These are phyloP conservation scores for Penicillium olsonii DNA, from an alignment of 2,329 filamentous ascomycete species.

Conservation along the genomic window DNA sequence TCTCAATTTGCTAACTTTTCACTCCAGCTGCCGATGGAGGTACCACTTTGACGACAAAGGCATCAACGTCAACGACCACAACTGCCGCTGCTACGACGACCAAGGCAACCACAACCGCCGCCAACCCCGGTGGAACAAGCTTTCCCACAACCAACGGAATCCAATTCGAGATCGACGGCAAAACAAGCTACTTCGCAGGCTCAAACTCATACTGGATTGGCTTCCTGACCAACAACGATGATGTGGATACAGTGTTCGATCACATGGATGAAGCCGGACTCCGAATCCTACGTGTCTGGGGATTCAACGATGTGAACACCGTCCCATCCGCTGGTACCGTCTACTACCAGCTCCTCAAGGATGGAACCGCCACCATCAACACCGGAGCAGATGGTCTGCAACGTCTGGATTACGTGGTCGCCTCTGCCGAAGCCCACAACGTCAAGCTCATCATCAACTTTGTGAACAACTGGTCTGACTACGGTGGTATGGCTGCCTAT, in stretches of 20 bases:
- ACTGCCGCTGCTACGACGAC: slow-evolving; percentile 8
- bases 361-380: slow-evolving; percentile 57
- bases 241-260: slow-evolving; percentile 48
- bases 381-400: slow-evolving; percentile 63
- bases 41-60: not conserved
- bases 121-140: not conserved
- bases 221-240: slow-evolving; percentile 51
- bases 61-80: slow-evolving; percentile 6
- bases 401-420: slow-evolving; percentile 65
- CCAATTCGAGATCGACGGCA: slow-evolving; percentile 43
- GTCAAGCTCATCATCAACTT: slow-evolving; percentile 61
- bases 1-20: not conserved
- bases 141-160: slow-evolving; percentile 29
- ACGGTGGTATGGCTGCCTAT: slow-evolving; percentile 65
- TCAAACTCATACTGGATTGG: slow-evolving; percentile 57
- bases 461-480: slow-evolving; percentile 71
- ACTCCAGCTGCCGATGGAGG: not conserved
- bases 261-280: slow-evolving; percentile 42
- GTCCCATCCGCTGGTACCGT: slow-evolving; percentile 46
- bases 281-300: slow-evolving; percentile 56
- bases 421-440: slow-evolving; percentile 58
- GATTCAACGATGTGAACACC: slow-evolving; percentile 53
- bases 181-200: slow-evolving; percentile 48
- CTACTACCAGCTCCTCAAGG: slow-evolving; percentile 45
- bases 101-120: slow-evolving; percentile 10